Conservation (phyloP, 768 basidiomycete species). For the Leccinum variicolor region DNA sequence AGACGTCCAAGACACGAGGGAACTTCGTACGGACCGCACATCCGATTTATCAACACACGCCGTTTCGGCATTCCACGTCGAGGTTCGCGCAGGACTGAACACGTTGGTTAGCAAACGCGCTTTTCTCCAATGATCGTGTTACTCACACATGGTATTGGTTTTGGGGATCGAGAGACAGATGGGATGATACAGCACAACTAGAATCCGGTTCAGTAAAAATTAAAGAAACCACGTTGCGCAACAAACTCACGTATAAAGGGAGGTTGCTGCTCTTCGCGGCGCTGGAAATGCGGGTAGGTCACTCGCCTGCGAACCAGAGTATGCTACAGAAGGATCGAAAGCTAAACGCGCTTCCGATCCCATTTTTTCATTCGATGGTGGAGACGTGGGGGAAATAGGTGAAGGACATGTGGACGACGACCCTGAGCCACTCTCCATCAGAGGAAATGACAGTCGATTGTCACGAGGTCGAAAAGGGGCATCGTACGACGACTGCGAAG, state of each 20-base stretch:
- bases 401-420: conserved; percentile 21
- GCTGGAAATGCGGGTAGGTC: background rate
- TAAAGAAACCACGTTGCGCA: background rate
- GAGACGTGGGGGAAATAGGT: background rate
- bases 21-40: background rate
- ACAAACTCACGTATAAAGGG: conserved; percentile 59
- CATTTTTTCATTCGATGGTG: conserved; percentile 3
- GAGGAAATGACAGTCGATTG: conserved; percentile 7
- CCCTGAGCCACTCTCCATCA: conserved; percentile 8
- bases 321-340: conserved; percentile 51
- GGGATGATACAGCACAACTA: conserved; percentile 55
- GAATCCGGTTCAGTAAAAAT: conserved; percentile 5
- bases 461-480: conserved; percentile 11
- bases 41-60: conserved; percentile 3
- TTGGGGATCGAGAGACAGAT: conserved; percentile 29
- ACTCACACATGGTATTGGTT: conserved; percentile 23
- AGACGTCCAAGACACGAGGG: background rate
- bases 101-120: background rate
- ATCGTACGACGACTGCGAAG: conserved; percentile 21
- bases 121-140: background rate
- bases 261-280: conserved; percentile 27
- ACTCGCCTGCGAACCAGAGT: conserved; percentile 27
- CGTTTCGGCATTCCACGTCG: conserved; percentile 1
- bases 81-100: conserved; percentile 10
- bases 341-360: conserved; percentile 18